Base-by-base conservation (phyloP, 768 basidiomycete genomes). In the Calvatia gigantea region DNA sequence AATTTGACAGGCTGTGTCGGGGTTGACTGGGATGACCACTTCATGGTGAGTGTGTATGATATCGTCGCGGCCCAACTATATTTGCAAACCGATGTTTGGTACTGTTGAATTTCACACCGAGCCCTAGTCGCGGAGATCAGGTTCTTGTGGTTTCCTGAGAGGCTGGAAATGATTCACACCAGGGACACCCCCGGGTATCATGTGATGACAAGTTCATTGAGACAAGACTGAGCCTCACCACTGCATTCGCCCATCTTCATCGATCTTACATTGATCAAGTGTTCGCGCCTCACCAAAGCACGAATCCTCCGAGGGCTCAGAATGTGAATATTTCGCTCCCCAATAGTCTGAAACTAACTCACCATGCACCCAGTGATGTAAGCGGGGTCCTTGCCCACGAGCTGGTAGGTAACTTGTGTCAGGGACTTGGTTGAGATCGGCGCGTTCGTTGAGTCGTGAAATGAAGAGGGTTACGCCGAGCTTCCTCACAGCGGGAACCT, bases 161-260 rank as follows among this genome's bases (percentile, higher is more conserved):
- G 54, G 47, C 67, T 67, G 4, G 63, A 55, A 25, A 70, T 61
- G 11, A 70, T 33, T 33, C 69, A 65, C 11, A 46, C 56, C 7
- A 70, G 31, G 1, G 64, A 57, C 19, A 62, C 47, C 2, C 28
- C 17, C 11, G 28, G 37, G 3, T 9, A 14, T 7, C 43, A 17
- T 2, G 60, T 3, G 0, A 55, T 35, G 15, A 68, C 53, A 11
- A 46, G 32, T 4, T 35, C 25, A 6, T 66, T 49, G 17, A 69
- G 42, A 12, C 55, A 37, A 15, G 21, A 43, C 21, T 65, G 66
- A 0, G 39, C 23, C 14, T 48, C 33, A 1, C 51, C 21, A 1
- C 56, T 32, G n/a, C 67, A 67, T 51, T 67, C 69, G 35, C 69
- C 68, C 1, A 70, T 53, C 3, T 64, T 67, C n/a, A 42, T 70